A percentile compares a stretch with the other conserved stretches of the same genome.
phyloP scores from a whole-genome alignment of 345 rosid genomes.

The Gossypium anomalum region DNA sequence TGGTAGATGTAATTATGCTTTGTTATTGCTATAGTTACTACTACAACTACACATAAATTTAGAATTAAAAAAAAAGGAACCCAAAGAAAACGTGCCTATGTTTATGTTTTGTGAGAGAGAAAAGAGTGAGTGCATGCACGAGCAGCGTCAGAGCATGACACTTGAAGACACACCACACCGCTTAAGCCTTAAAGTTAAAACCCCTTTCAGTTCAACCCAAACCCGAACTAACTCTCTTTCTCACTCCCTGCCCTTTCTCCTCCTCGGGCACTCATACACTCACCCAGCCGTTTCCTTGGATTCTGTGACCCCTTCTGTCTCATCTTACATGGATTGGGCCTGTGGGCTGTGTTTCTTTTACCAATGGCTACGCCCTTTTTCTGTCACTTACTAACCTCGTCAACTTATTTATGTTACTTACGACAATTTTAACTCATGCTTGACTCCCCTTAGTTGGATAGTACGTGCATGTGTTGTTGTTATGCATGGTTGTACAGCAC shows the following conservation, averaged over 20 bases:
- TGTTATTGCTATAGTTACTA: background rate
- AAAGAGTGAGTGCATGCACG: conserved; percentile 49
- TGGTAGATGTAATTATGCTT: background rate
- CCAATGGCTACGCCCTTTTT: background rate
- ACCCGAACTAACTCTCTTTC: background rate
- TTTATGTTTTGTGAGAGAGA: conserved; percentile 18
- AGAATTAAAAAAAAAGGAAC: background rate
- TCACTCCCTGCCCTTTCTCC: background rate
- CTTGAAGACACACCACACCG: conserved; percentile 56
- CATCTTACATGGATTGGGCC: background rate
- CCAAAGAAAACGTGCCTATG: background rate
- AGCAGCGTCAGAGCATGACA: conserved; percentile 47
- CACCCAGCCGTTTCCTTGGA: conserved; percentile 27
- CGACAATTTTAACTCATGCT: too few relatives aligned
- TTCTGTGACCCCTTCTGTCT: conserved; percentile 22
- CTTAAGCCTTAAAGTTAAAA: background rate
- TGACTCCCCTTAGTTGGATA: too few relatives aligned
- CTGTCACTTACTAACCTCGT: too few relatives aligned
- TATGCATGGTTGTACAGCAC: too few relatives aligned
- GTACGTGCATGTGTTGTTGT: too few relatives aligned
- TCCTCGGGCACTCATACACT: conserved; percentile 22
- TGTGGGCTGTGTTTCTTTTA: background rate
- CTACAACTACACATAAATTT: background rate
- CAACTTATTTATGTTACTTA: too few relatives aligned
- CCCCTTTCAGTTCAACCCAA: background rate